These are phyloP conservation scores for Trichosporon faecale DNA, from an alignment of 1,284 basidiomycete species.

Conservation along the genomic window DNA sequence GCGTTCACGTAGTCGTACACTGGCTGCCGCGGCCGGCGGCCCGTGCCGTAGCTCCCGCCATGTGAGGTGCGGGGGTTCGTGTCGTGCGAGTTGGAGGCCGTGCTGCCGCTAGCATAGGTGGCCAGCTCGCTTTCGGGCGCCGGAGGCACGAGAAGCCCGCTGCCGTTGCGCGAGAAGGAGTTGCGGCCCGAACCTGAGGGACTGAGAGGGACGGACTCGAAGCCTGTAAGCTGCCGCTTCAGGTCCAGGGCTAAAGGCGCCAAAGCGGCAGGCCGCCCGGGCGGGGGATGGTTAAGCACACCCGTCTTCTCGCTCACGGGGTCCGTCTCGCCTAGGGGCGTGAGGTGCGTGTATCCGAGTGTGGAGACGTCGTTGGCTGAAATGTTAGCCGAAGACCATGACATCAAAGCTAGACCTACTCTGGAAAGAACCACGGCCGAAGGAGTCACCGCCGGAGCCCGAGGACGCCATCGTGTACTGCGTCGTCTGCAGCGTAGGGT, in stretches of 20 bases:
- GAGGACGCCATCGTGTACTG: background rate
- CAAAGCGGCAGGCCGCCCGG: background rate
- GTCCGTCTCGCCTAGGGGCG: background rate
- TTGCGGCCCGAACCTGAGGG: background rate
- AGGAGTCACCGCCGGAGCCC: background rate
- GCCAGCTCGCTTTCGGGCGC: background rate
- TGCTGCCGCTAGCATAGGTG: background rate
- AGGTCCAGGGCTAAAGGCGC: background rate
- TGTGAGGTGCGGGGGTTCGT: background rate
- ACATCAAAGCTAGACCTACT: background rate
- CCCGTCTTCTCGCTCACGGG: background rate
- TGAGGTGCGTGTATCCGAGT: constrained; percentile 2
- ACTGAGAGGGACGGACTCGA: background rate
- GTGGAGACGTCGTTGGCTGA: background rate
- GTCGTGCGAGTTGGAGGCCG: background rate
- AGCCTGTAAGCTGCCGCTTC: background rate
- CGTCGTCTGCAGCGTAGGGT: background rate
- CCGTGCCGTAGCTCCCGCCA: background rate
- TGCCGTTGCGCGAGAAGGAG: background rate
- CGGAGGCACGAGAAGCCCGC: background rate
- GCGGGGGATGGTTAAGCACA: background rate
- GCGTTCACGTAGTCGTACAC: background rate
- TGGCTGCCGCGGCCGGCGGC: background rate
- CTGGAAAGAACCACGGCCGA: background rate
- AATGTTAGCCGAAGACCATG: background rate